Evolutionary conservation across 352 stramenopile genomes (phyloP).

Genomic region (Phytophthora kernoviae): DNA sequence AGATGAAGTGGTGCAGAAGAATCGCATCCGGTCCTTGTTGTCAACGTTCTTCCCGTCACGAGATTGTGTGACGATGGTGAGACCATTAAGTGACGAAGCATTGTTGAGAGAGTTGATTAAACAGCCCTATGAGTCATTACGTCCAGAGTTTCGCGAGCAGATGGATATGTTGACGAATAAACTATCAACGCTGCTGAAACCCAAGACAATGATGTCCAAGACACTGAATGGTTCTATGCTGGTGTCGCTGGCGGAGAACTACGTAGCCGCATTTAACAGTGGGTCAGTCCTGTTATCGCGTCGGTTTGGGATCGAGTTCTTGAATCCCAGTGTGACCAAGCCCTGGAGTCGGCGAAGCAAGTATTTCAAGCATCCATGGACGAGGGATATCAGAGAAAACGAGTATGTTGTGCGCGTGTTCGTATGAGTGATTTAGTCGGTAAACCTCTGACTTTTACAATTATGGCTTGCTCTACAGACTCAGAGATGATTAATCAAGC

Average conservation of each 20-base stretch:
- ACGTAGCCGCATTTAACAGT: conserved; percentile 71
- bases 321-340: conserved; percentile 68
- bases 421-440: neutral
- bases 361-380: conserved; percentile 49
- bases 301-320: conserved; percentile 85
- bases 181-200: conserved; percentile 55
- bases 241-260: conserved; percentile 65
- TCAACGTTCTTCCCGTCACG: conserved; percentile 73
- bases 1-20: conserved; percentile 63
- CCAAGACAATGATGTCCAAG: conserved; percentile 71
- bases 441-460: conserved; percentile 8
- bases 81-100: conserved; percentile 69
- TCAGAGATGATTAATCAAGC: conserved; percentile 35
- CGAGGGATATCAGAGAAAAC: conserved; percentile 28
- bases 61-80: conserved; percentile 83
- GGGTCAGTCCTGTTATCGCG: conserved; percentile 78
- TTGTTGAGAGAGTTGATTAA: conserved; percentile 55
- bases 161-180: conserved; percentile 66
- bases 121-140: conserved; percentile 61
- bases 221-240: conserved; percentile 71
- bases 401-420: conserved; percentile 29
- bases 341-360: conserved; percentile 59
- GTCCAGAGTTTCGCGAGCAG: conserved; percentile 66
- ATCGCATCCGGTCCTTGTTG: conserved; percentile 63
- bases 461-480: conserved; percentile 23